A percentile compares a stretch with the other conserved stretches of the same genome.
Evolutionary conservation across 2,329 filamentous ascomycete species (phyloP).

Genomic region (Scedosporium boydii): DNA sequence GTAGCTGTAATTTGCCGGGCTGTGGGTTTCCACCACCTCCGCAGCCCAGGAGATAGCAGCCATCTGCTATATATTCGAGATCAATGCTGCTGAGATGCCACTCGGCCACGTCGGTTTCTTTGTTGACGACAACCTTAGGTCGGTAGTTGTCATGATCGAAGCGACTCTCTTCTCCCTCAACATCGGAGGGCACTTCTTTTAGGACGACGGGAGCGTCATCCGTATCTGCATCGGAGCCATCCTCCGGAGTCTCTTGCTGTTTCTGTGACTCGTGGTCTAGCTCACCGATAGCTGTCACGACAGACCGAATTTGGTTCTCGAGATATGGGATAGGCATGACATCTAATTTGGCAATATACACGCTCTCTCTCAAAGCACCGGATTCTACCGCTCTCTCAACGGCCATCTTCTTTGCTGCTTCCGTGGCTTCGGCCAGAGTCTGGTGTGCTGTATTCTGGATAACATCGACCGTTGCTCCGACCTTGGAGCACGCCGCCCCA

Average conservation of each 20-base stretch:
- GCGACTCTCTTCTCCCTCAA: neutral
- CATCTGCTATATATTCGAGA: constrained; percentile 44
- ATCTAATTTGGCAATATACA: neutral
- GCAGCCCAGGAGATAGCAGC: constrained; percentile 52
- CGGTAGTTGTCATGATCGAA: constrained; percentile 26
- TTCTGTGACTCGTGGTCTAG: neutral
- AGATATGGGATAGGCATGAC: neutral
- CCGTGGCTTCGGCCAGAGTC: constrained; percentile 3
- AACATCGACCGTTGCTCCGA: neutral
- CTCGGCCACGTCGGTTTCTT: constrained; percentile 25
- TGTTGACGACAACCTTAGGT: constrained; percentile 28
- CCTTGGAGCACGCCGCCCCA: constrained; percentile 48
- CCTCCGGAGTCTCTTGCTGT: too few species aligned
- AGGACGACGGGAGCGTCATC: neutral
- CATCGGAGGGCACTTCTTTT: neutral
- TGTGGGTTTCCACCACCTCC: constrained; percentile 50
- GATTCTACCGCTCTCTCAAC: neutral
- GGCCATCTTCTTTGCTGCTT: neutral
- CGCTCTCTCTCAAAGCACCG: neutral
- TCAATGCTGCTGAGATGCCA: constrained; percentile 52
- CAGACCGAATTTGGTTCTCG: neutral
- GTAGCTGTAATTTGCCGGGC: constrained; percentile 38
- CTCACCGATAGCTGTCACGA: neutral
- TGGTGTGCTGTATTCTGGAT: neutral
- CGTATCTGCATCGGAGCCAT: too few species aligned